Conservation (phyloP, 2,329 filamentous ascomycete species). For the Cadophora gregata region DNA sequence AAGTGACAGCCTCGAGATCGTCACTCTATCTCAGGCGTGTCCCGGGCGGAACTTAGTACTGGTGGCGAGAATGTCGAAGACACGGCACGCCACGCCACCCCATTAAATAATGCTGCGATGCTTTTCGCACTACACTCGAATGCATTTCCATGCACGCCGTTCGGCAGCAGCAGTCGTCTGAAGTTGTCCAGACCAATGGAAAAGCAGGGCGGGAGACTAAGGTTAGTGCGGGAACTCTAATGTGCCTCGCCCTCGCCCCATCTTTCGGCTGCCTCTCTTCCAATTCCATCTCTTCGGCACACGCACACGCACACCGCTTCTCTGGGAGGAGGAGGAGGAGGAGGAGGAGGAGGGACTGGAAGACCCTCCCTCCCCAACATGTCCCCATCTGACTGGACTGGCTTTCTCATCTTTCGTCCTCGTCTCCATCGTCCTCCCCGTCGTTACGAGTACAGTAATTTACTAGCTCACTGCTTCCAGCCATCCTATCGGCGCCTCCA, state of each 20-base stretch:
- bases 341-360: no score
- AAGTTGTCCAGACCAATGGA: conserved; percentile 2
- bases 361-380: no score
- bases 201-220: conserved; percentile 1
- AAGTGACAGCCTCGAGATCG: background rate
- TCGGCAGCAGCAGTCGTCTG: background rate
- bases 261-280: background rate
- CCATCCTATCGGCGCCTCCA: background rate
- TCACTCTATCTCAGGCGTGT: background rate
- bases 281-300: no score
- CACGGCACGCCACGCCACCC: no score
- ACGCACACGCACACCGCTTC: conserved; percentile 11
- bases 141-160: background rate
- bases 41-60: background rate
- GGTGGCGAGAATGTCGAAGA: background rate
- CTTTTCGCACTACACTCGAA: no score
- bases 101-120: conserved; percentile 5
- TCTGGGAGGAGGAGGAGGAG: background rate
- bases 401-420: background rate
- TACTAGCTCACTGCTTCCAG: background rate
- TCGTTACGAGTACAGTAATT: no score
- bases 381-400: no score
- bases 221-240: background rate
- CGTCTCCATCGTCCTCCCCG: background rate
- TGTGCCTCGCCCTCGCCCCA: conserved; percentile 4